Evolutionary conservation across 352 stramenopile genomes (phyloP).

Genomic region (Phytopythium kandeliae): DNA sequence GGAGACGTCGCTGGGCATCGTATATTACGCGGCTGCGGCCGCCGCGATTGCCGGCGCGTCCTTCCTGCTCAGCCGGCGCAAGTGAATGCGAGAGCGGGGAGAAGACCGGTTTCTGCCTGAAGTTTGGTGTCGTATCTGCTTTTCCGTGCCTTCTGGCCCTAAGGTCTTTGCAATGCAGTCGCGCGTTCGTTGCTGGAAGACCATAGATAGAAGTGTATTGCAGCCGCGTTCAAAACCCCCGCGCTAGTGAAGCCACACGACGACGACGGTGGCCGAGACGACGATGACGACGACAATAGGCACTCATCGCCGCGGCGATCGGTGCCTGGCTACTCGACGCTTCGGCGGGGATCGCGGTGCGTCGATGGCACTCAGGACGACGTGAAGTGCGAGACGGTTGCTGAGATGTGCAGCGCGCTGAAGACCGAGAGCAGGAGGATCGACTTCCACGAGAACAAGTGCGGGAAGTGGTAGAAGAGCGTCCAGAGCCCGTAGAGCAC

Average conservation of each 20-base stretch:
- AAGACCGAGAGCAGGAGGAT: slow-evolving; percentile 60
- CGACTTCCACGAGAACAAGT: slow-evolving; percentile 74
- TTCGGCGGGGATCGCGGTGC: background rate
- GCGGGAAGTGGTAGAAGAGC: slow-evolving; percentile 73
- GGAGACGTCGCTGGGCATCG: slow-evolving; percentile 61
- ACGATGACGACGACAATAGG: no score
- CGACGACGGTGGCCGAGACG: background rate
- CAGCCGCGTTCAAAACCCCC: background rate
- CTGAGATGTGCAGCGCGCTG: slow-evolving; percentile 56
- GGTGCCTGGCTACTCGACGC: no score
- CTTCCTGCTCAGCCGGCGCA: slow-evolving; percentile 71
- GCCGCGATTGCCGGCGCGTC: slow-evolving; percentile 72
- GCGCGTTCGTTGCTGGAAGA: background rate
- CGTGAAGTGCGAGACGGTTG: slow-evolving; percentile 46
- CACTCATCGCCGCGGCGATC: no score
- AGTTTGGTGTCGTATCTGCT: background rate
- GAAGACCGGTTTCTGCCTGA: no score
- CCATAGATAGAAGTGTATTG: background rate
- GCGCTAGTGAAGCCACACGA: background rate
- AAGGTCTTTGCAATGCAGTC: background rate
- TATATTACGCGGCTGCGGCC: slow-evolving; percentile 72
- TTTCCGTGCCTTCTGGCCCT: background rate
- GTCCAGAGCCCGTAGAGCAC: slow-evolving; percentile 74
- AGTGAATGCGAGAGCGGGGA: slow-evolving; percentile 28
- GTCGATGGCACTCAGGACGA: slow-evolving; percentile 8